Conservation (phyloP, 192 early-diverging fungal genomes). For the Podila minutissima region DNA sequence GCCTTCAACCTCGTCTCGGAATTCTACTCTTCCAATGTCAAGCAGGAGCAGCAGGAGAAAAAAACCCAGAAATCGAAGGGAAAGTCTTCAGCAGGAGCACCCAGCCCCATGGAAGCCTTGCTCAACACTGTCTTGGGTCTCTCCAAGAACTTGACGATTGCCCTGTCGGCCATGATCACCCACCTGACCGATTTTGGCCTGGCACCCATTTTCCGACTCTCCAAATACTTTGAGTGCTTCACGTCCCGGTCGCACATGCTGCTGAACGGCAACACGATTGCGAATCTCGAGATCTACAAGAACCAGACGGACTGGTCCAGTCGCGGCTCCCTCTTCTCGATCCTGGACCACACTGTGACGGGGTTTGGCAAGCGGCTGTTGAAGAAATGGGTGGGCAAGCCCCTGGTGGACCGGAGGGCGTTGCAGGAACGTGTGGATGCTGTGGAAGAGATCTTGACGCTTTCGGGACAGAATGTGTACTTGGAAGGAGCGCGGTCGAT, state of each 20-base stretch:
- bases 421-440: conserved; percentile 68
- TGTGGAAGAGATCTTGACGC: conserved; percentile 64
- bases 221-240: conserved; percentile 70
- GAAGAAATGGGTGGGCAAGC: conserved; percentile 74
- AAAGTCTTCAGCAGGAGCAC: background rate
- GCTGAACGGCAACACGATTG: conserved; percentile 73
- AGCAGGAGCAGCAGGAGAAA: conserved; percentile 17
- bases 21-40: conserved; percentile 49
- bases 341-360: conserved; percentile 75
- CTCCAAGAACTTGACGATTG: conserved; percentile 32
- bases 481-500: conserved; percentile 46
- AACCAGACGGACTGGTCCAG: conserved; percentile 57
- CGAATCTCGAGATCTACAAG: conserved; percentile 71
- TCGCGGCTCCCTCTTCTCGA: conserved; percentile 63
- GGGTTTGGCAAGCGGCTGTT: conserved; percentile 72
- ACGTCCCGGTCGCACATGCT: conserved; percentile 66
- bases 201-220: conserved; percentile 61
- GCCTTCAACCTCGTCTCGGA: conserved; percentile 56
- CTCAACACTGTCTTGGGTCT: conserved; percentile 37
- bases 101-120: conserved; percentile 23
- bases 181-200: conserved; percentile 75
- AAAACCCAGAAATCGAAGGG: background rate
- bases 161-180: conserved; percentile 61
- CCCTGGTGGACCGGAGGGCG: conserved; percentile 62
- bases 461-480: conserved; percentile 22